Percentiles rank a stretch among this genome's conserved stretches.
Evolutionary conservation across 2,329 filamentous ascomycete genomes (phyloP).

Genomic region (Talaromyces sp.): DNA sequence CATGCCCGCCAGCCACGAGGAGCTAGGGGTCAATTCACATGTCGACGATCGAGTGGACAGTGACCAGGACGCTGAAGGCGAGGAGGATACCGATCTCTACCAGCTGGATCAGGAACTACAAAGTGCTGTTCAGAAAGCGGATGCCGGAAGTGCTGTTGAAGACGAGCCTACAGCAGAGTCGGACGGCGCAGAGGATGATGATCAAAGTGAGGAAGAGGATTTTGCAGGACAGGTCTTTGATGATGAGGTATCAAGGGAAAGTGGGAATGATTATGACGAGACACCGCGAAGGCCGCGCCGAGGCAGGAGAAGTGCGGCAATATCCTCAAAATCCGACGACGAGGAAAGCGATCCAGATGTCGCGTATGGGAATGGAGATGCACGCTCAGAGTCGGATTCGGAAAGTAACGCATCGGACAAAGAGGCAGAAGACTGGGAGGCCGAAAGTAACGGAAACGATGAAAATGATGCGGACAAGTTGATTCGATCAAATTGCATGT

Average conservation of each 20-base stretch:
- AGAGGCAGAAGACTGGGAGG: conserved; percentile 50
- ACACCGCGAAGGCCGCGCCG: conserved; percentile 14
- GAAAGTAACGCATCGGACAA: conserved; percentile 57
- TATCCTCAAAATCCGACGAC: conserved; percentile 37
- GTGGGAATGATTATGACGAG: conserved; percentile 27
- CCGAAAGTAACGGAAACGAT: conserved; percentile 38
- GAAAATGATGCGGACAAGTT: conserved; percentile 45
- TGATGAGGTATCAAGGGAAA: conserved; percentile 38
- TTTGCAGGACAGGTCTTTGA: conserved; percentile 38
- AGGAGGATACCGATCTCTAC: conserved; percentile 42
- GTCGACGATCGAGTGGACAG: conserved; percentile 35
- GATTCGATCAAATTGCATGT: conserved; percentile 63
- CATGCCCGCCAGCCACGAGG: conserved; percentile 38
- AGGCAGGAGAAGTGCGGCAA: conserved; percentile 28
- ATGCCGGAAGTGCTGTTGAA: conserved; percentile 30
- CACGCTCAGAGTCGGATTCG: conserved; percentile 35
- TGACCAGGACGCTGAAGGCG: conserved; percentile 45
- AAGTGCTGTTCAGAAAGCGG: conserved; percentile 36
- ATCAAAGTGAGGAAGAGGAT: conserved; percentile 20
- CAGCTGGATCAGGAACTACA: conserved; percentile 39
- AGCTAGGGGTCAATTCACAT: conserved; percentile 31
- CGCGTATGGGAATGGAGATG: conserved; percentile 41
- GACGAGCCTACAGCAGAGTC: conserved; percentile 32
- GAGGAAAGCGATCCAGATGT: conserved; percentile 43
- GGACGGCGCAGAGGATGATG: conserved; percentile 32